These are phyloP conservation scores for Fragilariopsis cylindrus DNA, from an alignment of 108 stramenopile species.

Conservation along the genomic window DNA sequence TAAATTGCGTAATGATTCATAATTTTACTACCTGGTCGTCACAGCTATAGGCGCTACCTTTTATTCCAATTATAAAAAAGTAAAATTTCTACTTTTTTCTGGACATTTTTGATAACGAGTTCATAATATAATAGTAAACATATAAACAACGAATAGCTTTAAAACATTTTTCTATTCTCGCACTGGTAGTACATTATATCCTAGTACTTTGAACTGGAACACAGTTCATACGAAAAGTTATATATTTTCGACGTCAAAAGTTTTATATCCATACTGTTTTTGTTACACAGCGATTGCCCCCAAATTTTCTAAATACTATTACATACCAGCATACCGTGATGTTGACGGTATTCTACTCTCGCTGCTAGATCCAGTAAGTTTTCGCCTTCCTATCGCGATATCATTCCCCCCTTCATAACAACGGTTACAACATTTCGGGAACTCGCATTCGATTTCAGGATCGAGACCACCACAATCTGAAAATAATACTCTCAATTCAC, in stretches of 20 bases:
- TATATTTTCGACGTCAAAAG: no score
- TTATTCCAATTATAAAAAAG: no score
- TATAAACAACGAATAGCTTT: no score
- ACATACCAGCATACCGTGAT: neutral
- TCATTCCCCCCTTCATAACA: conserved; percentile 39
- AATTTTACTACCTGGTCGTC: neutral
- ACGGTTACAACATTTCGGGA: conserved; percentile 55
- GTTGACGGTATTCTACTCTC: neutral
- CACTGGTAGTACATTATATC: no score
- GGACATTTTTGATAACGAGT: no score
- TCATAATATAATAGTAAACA: no score
- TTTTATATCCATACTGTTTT: no score
- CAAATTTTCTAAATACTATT: neutral
- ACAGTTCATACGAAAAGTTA: no score
- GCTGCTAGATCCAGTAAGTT: neutral
- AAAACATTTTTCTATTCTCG: no score
- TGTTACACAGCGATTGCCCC: neutral
- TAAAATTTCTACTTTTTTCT: no score
- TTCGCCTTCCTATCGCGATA: neutral
- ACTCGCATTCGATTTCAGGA: conserved; percentile 46
- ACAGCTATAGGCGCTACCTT: no score
- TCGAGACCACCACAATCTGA: conserved; percentile 42
- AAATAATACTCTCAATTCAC: conserved; percentile 45
- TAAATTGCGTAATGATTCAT: neutral
- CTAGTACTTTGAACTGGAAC: no score